Base-by-base conservation (phyloP, 352 stramenopile genomes). In the Pythium sukuiense region DNA sequence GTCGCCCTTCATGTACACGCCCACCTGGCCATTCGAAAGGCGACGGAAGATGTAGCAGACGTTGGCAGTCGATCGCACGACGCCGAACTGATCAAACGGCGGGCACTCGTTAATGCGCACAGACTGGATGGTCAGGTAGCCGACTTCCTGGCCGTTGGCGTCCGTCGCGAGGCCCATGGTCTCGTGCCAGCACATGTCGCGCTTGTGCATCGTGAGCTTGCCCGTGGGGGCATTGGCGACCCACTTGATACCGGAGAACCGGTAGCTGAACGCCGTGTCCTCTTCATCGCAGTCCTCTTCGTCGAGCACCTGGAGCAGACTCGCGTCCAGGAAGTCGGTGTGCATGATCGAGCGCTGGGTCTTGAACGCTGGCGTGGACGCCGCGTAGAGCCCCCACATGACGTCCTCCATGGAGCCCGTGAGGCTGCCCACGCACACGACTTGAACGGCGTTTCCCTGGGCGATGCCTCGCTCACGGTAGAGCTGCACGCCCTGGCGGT, bases 11-110 rank as follows among this genome's bases (percentile, higher is more conserved):
- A 91, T 89, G 57, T 87, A 91, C 27, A 91, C 76, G 20, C 69
- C 68, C 35, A 87, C 81, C 32, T 55, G 69, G n/a, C 74, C 77
- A 48, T 87, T 81, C 0, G 73, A 68, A 13, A 83, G 72, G 29
- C 76, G 67, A 3, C 76, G 79, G 64, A 88, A 91, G 54, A 85
- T 69, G 72, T 89, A 89, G 69, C 80, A 88, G n/a, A 87, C 79
- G 1, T 76, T 75, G 1, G 80, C 72, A 6, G 61, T 76, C 26
- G 80, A 83, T 26, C 83, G 76, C 53, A 77, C 83, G 50, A 87
- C 70, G 12, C 79, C 74, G 45, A 84, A 78, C 55, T 82, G 67
- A 12, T 87, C 77, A 35, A 89, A 86, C 26, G 80, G 72, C 24
- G 83, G 83, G 37, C 83, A 89, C 61, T 82, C 74, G 52, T 72